Base-by-base conservation (phyloP, 2,329 filamentous ascomycete genomes). In the Didymella lethalis region DNA sequence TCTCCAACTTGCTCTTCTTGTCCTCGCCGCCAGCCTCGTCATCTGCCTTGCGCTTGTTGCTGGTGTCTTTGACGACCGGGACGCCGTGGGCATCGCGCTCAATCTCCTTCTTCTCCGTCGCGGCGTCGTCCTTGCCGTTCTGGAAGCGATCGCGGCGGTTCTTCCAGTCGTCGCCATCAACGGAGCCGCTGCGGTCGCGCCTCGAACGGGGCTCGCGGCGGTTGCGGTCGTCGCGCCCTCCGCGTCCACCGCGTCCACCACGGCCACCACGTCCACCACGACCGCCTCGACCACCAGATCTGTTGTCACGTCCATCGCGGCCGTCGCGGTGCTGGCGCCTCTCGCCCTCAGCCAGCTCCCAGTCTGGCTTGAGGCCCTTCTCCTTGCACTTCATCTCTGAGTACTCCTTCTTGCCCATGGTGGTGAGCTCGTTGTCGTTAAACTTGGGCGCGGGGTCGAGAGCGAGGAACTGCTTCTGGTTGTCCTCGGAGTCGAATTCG, bases 401-500 rank as follows among this genome's bases (percentile, higher is more conserved):
- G 78, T 99, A 99, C 18, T 87, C 90, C 71, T 87, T 86, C 88
- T 99, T 99, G 79, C 87, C 88, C 87, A 92, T 93, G 80, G 95
- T 89, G 75, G 88, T 81, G 50, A 98, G 84, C 32, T 92, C 88
- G 66, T 91, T 84, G 50, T 85, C 93, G 77, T 96, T 88, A 88
- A 88, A 99, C 76, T 89, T 86, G 59, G 95, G 95, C 77, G 90
- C 88, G 20, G 91, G 89, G 54, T 96, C 90, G 40, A 92, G 81
- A 14, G 82, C 87, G 61, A 97, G 81, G 80, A 99, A 99, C 59
- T 88, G 87, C 76, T 93, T 85, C 70, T 91, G 89, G 23, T 87
- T 85, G 67, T 96, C 91, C 72, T 93, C 89, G 48, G 86, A 86
- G 62, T 86, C 84, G 77, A 98, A 99, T 78, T 97, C 94, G 65